phyloP scores from a whole-genome alignment of 164 flowering plant genomes.

The Macadamia integrifolia region DNA sequence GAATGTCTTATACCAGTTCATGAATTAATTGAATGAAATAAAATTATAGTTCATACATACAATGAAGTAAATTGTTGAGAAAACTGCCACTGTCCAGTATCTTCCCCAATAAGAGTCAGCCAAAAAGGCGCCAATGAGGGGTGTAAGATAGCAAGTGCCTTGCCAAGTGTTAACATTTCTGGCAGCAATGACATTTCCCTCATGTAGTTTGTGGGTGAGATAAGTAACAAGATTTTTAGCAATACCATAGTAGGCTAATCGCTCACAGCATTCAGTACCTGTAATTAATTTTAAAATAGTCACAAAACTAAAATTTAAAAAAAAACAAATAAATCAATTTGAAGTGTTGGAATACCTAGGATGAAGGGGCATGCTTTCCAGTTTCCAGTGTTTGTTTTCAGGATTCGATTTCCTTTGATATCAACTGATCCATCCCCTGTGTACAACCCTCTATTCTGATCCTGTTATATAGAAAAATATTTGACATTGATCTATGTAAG shows the following conservation, averaged over 20 bases:
- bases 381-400: not conserved
- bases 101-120: not conserved
- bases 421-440: not conserved
- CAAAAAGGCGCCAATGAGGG: not conserved
- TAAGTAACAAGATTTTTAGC: not conserved
- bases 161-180: not conserved
- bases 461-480: not conserved
- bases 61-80: not conserved
- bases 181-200: not conserved
- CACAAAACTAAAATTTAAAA: not conserved
- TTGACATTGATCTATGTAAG: not conserved
- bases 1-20: too few species aligned
- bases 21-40: too few species aligned
- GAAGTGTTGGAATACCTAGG: not conserved
- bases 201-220: not conserved
- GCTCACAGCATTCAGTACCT: constrained; percentile 1
- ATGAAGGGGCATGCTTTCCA: not conserved
- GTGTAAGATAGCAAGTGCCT: not conserved
- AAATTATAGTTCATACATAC: not conserved
- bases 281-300: not conserved
- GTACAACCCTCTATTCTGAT: not conserved
- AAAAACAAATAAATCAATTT: too few species aligned
- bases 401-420: not conserved
- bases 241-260: not conserved
- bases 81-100: not conserved